Conservation (phyloP, 2,329 filamentous ascomycete species). For the Aspergillus sp. region DNA sequence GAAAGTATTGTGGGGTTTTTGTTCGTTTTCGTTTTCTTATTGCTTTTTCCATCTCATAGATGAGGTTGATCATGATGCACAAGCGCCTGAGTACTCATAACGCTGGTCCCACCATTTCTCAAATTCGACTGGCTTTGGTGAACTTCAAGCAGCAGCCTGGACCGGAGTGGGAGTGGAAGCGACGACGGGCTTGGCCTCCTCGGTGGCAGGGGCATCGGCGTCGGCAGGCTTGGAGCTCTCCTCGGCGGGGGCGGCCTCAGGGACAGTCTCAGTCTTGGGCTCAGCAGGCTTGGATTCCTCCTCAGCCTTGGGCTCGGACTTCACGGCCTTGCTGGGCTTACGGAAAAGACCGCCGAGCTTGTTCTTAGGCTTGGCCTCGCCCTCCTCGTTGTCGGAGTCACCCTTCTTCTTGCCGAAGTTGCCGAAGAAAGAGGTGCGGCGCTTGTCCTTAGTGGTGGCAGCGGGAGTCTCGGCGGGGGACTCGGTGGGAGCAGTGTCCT, state of each 20-base stretch:
- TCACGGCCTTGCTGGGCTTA: conserved; percentile 49
- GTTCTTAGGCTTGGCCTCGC: conserved; percentile 45
- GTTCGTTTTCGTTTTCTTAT: conserved; percentile 14
- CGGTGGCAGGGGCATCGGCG: conserved; percentile 26
- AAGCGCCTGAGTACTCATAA: conserved; percentile 29
- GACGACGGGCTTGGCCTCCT: conserved; percentile 37
- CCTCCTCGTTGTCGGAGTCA: conserved; percentile 50
- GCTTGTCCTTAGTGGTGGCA: conserved; percentile 47
- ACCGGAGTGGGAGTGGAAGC: conserved; percentile 35
- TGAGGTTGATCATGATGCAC: conserved; percentile 20
- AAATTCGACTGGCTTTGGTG: conserved; percentile 36
- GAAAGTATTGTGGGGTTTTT: not conserved
- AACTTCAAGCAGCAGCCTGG: conserved; percentile 45
- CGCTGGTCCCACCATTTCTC: conserved; percentile 44
- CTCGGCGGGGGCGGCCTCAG: conserved; percentile 27
- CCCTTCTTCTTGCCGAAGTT: conserved; percentile 54
- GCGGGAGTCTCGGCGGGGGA: conserved; percentile 33
- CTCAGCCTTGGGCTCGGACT: conserved; percentile 42
- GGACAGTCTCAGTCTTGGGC: conserved; percentile 26
- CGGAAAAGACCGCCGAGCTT: conserved; percentile 51
- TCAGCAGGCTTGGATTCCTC: conserved; percentile 31
- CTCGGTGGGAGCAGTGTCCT: conserved; percentile 32
- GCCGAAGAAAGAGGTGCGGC: conserved; percentile 55
- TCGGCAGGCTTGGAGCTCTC: conserved; percentile 28
- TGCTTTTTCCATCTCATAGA: conserved; percentile 9